Evolutionary conservation across 2,329 filamentous ascomycete species (phyloP), one percentile per base, ranked within the genome.

Genomic region (Phialemonium atrogriseum): DNA sequence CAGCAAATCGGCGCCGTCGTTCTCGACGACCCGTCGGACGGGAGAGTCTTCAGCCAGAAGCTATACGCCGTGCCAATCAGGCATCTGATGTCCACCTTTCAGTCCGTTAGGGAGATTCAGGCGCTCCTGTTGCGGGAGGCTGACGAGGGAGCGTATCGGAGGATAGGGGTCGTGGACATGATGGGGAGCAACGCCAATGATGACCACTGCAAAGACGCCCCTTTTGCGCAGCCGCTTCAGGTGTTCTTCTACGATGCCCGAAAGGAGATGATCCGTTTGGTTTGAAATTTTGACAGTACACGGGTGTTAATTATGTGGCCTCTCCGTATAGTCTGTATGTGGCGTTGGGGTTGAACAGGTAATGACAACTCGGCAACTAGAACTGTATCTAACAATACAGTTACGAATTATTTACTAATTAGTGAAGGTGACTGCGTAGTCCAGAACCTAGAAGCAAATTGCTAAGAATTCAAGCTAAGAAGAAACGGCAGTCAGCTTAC

Each of bases 121-220:
- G 24, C 15, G 11, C 9, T 27, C 19, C 25, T 27, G 14, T 9
- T 27, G 14, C 25, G 7, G 25, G 25, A 27, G 6, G 18, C 7
- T 17, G n/a, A n/a, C n/a, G n/a, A n/a, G n/a, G n/a, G n/a, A n/a
- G n/a, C n/a, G n/a, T 32, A 33, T 15, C n/a, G 22, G 8, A 18
- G 30, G 19, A 18, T 33, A 7, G 30, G 30, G 10, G 23, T 33
- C 9, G 24, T 13, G 7, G 15, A 33, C 7, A 17, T 33, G 12
- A 25, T 26, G 23, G 23, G 23, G 14, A 33, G 30, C 23, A 33
- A 33, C 13, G 8, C 24, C 9, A 33, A 33, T 21, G 30, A 33
- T 24, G 23, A 24, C 6, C 14, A 10, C 7, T 25, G 30, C 14
- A 27, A 26, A 12, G 30, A 13, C 8, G 30, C 30, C 6, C 30